A percentile compares a stretch with the other conserved stretches of the same genome.
phyloP scores from a whole-genome alignment of 2,329 filamentous ascomycete species.

The Pseudogymnoascus sp. region DNA sequence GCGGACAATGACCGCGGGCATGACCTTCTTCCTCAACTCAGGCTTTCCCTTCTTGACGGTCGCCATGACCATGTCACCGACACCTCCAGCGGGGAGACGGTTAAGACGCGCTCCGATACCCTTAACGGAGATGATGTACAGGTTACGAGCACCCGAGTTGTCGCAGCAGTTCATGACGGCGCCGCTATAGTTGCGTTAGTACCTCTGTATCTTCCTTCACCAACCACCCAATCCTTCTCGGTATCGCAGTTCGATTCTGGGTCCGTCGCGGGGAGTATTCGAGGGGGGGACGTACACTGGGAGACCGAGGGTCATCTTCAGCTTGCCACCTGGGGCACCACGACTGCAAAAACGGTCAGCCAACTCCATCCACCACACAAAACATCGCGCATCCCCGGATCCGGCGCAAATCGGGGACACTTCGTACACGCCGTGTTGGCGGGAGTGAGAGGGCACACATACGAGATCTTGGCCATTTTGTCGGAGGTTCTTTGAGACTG shows the following conservation, averaged over 20 bases:
- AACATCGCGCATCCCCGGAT: not conserved
- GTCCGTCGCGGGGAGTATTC: constrained; percentile 8
- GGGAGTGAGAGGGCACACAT: constrained; percentile 32
- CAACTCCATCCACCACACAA: constrained; percentile 6
- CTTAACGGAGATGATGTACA: constrained; percentile 99
- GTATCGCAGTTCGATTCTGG: constrained; percentile 9
- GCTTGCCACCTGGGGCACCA: constrained; percentile 98
- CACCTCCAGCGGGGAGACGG: constrained; percentile 92
- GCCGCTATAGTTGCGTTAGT: constrained; percentile 49
- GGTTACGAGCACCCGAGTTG: constrained; percentile 97
- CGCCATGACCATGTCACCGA: constrained; percentile 99
- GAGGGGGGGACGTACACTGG: constrained; percentile 71
- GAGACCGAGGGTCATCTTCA: constrained; percentile 99
- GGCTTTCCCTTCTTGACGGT: constrained; percentile 99
- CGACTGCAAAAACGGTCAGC: constrained; percentile 39
- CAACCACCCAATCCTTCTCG: not conserved
- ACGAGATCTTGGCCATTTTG: constrained; percentile 58
- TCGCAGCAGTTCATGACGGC: constrained; percentile 99
- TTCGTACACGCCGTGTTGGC: constrained; percentile 7
- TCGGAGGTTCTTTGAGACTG: constrained; percentile 32
- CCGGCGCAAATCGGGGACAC: constrained; percentile 3
- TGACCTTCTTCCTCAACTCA: constrained; percentile 99
- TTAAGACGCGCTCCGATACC: constrained; percentile 96
- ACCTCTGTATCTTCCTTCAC: constrained; percentile 9
- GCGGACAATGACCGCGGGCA: constrained; percentile 97